Conservation (phyloP, 768 basidiomycete genomes). For the Panus rudis region DNA sequence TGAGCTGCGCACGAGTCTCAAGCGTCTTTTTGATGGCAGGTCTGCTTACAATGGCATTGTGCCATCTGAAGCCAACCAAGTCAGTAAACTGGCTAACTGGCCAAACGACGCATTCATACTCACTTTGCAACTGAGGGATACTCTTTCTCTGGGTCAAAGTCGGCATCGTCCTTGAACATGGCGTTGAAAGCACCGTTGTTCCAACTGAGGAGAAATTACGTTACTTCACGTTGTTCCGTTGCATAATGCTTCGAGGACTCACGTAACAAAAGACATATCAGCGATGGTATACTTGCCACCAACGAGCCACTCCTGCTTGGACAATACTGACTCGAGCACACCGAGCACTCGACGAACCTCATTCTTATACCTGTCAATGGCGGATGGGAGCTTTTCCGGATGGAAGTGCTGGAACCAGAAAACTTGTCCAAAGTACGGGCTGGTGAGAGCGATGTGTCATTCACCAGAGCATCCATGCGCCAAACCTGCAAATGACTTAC, state of each 20-base stretch:
- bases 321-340: conserved; percentile 11
- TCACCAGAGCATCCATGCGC: not conserved
- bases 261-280: conserved; percentile 14
- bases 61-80: not conserved
- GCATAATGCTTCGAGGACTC: not conserved
- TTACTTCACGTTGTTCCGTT: not conserved
- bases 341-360: conserved; percentile 16
- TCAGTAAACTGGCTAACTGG: not conserved
- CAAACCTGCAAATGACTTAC: conserved; percentile 6
- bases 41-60: not conserved
- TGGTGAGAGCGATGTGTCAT: not conserved
- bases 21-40: not conserved
- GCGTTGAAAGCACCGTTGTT: not conserved
- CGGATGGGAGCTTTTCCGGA: conserved; percentile 16
- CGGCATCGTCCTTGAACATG: conserved; percentile 1
- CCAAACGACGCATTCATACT: not conserved
- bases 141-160: conserved; percentile 6
- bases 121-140: conserved; percentile 9
- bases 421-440: conserved; percentile 14
- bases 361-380: conserved; percentile 17
- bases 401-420: conserved; percentile 16
- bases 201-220: not conserved
- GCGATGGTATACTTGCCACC: conserved; percentile 11
- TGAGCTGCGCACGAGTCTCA: no score
- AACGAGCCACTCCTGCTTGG: not conserved